Percentiles rank a stretch among this genome's conserved stretches.
phyloP scores from a whole-genome alignment of 495 filamentous ascomycete species.

The Achaetomiella virescens region DNA sequence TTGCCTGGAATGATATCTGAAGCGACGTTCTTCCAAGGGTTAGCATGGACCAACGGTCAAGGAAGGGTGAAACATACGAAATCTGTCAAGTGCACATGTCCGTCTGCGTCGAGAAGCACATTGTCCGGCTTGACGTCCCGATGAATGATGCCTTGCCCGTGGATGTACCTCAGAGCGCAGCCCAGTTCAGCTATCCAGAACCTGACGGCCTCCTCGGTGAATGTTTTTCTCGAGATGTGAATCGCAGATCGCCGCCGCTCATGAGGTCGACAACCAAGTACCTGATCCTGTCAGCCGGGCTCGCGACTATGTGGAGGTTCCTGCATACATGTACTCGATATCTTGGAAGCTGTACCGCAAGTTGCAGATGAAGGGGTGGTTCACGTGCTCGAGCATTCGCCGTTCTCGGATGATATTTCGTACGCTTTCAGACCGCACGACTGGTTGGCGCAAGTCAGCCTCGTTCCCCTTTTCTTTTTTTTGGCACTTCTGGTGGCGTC shows the following conservation, averaged over 20 bases:
- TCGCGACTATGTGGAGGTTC: neutral
- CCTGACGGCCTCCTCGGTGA: constrained; percentile 92
- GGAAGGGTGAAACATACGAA: constrained; percentile 59
- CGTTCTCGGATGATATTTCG: constrained; percentile 96
- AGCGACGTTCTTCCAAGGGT: constrained; percentile 75
- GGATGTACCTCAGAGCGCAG: constrained; percentile 87
- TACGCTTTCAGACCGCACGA: constrained; percentile 95
- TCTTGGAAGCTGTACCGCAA: constrained; percentile 98
- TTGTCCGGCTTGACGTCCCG: constrained; percentile 97
- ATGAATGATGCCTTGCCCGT: constrained; percentile 89
- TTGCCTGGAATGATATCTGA: constrained; percentile 85
- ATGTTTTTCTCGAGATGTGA: constrained; percentile 95
- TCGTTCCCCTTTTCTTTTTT: neutral
- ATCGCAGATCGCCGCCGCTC: constrained; percentile 94
- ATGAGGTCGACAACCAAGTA: constrained; percentile 98
- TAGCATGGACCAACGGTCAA: constrained; percentile 11
- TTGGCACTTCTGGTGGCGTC: constrained; percentile 14
- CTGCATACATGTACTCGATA: constrained; percentile 90
- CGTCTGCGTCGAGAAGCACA: constrained; percentile 85
- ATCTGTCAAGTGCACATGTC: constrained; percentile 95
- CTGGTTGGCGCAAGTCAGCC: constrained; percentile 39
- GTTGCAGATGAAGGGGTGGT: constrained; percentile 97
- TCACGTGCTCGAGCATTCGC: constrained; percentile 94
- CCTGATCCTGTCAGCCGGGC: constrained; percentile 42
- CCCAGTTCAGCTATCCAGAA: constrained; percentile 96